Percentiles rank a stretch among this genome's conserved stretches.
phyloP scores from a whole-genome alignment of 805 yeast genomes.

The Candida broadrunensis region DNA sequence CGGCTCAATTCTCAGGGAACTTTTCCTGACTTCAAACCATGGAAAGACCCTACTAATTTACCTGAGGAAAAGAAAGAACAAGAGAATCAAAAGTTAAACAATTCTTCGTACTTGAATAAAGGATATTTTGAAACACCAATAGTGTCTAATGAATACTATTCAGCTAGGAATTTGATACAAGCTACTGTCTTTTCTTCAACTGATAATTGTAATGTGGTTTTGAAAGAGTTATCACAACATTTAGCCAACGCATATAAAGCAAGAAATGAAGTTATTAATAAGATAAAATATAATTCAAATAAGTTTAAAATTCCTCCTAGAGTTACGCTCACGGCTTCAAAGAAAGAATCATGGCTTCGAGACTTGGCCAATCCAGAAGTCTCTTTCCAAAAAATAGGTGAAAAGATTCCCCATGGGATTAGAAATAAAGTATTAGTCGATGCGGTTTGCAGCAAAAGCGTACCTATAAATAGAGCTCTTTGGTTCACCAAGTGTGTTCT shows the following conservation, averaged over 20 bases:
- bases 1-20: constrained; percentile 10
- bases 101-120: constrained; percentile 52
- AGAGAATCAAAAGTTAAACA: constrained; percentile 54
- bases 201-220: constrained; percentile 30
- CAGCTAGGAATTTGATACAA: constrained; percentile 62
- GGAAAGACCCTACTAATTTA: constrained; percentile 53
- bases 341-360: constrained; percentile 79
- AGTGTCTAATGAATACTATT: constrained; percentile 62
- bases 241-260: constrained; percentile 34
- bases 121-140: constrained; percentile 68
- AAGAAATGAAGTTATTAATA: constrained; percentile 39
- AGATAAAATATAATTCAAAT: constrained; percentile 30
- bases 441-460: constrained; percentile 59
- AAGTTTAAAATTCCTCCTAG: constrained; percentile 78
- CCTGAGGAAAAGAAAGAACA: constrained; percentile 22
- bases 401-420: constrained; percentile 89
- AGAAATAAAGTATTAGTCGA: constrained; percentile 72
- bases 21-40: constrained; percentile 72
- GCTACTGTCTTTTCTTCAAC: constrained; percentile 38
- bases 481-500: constrained; percentile 92
- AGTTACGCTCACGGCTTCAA: constrained; percentile 85
- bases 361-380: constrained; percentile 69
- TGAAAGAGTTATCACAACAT: constrained; percentile 36
- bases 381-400: constrained; percentile 65
- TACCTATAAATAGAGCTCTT: constrained; percentile 79